Evolutionary conservation across 2,329 filamentous ascomycete species (phyloP), one percentile per base, ranked within the genome.

Genomic region (Colletotrichum chlorophyti): DNA sequence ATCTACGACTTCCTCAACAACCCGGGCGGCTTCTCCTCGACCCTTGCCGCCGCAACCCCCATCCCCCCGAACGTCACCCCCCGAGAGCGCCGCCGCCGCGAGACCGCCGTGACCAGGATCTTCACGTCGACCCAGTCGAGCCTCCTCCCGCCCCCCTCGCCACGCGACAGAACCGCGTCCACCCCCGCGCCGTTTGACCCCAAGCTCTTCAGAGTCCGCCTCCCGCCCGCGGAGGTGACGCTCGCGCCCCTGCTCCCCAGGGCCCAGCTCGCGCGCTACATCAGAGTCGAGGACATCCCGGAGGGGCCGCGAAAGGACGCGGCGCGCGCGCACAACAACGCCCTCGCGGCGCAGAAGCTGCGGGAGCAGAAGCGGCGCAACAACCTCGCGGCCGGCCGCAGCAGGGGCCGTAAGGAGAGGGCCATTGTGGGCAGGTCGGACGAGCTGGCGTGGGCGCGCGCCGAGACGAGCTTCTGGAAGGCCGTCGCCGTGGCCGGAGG

Each of bases 371-470:
- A 66, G 40, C 63, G 74, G 37, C 65, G 74, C 5, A 77, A 77
- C 65, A 77, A 76, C 58, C 55, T 64, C 31, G 71, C 75, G 0
- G 75, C 75, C 21, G 73, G 72, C 61, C 71, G 74, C 50, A 72
- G 69, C 10, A 68, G 75, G 1, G 59, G 68, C 41, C 41, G 34
- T 7, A 53, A 32, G 17, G 21, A 53, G 14, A 17, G 49, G 12
- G 49, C 49, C 10, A 31, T 53, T 17, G 42, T 40, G 17, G 63
- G 66, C 17, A 66, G 73, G 0, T 52, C 70, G 23, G 73, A 74
- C 46, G 57, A 63, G 0, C 62, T 71, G 1, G 42, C 52, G 0
- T 58, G 65, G 10, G 63, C 64, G 7, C 64, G 63, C 2, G 15
- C 26, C 7, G 29, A 49, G 32, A 37, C 26, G 12, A 24, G 24